phyloP scores from a whole-genome alignment of 106 monocot species.

The Dendrobium nobile region DNA sequence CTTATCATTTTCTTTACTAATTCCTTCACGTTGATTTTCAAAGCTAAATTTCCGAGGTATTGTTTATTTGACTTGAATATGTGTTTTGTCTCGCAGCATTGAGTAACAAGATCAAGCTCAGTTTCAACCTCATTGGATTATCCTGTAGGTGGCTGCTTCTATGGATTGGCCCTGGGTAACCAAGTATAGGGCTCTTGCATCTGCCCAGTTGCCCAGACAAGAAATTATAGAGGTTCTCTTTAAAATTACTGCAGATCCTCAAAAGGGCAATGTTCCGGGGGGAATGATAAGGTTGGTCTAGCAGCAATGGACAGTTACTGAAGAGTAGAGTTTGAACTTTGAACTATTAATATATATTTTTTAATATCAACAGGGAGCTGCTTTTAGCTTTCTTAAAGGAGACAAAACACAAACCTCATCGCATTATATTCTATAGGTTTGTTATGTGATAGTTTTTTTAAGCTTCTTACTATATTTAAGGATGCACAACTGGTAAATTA shows the following conservation, averaged over 20 bases:
- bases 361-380: conserved; percentile 47
- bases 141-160: too few relatives aligned
- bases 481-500: neutral
- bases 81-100: conserved; percentile 64
- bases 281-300: conserved; percentile 57
- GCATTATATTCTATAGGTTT: conserved; percentile 86
- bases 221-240: conserved; percentile 74
- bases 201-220: conserved; percentile 51
- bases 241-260: conserved; percentile 16
- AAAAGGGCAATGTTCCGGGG: conserved; percentile 17
- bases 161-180: too few relatives aligned
- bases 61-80: conserved; percentile 45
- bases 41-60: conserved; percentile 68
- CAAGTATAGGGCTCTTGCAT: conserved; percentile 60
- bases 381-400: conserved; percentile 31
- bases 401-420: conserved; percentile 27
- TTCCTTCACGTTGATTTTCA: too few relatives aligned
- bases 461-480: neutral
- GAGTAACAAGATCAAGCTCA: conserved; percentile 67
- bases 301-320: too few relatives aligned
- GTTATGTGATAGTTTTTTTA: neutral
- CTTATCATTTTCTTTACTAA: too few relatives aligned
- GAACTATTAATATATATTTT: neutral
- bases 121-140: conserved; percentile 78
- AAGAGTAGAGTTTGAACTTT: too few relatives aligned